These are phyloP conservation scores for Rhododendron ferrugineum DNA, from an alignment of 148 eudicot species.

Conservation along the genomic window DNA sequence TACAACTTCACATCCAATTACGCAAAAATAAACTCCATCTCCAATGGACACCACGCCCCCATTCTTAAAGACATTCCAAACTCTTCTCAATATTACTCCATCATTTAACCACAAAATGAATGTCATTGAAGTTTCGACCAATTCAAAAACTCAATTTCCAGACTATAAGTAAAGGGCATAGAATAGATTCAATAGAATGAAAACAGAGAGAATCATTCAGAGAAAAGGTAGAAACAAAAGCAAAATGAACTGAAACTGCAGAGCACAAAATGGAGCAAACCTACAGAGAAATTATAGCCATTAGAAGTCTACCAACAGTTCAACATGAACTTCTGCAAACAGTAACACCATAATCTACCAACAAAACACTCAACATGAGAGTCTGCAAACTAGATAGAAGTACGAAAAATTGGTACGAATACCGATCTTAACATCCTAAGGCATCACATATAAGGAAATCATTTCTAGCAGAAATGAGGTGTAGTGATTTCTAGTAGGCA, in stretches of 20 bases:
- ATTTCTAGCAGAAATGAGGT: conserved; percentile 19
- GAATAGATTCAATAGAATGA: background rate
- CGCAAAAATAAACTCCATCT: background rate
- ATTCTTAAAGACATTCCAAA: background rate
- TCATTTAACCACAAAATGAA: background rate
- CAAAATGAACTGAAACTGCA: background rate
- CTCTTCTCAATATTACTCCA: background rate
- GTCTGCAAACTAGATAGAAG: background rate
- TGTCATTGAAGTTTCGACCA: background rate
- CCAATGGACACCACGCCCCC: background rate
- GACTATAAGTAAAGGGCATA: background rate
- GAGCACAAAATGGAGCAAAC: background rate
- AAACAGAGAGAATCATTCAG: background rate
- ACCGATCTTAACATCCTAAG: background rate
- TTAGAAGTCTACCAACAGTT: background rate
- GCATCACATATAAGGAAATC: background rate
- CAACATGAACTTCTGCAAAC: background rate
- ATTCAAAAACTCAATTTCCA: background rate
- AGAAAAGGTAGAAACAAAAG: background rate
- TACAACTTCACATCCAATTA: background rate
- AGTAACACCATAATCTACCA: background rate
- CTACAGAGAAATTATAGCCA: background rate
- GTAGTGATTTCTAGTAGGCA: background rate
- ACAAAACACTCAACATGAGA: background rate
- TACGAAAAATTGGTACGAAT: background rate